Evolutionary conservation across 2,329 filamentous ascomycete genomes (phyloP), one percentile per base, ranked within the genome.

Genomic region (Xylariaceae sp.): DNA sequence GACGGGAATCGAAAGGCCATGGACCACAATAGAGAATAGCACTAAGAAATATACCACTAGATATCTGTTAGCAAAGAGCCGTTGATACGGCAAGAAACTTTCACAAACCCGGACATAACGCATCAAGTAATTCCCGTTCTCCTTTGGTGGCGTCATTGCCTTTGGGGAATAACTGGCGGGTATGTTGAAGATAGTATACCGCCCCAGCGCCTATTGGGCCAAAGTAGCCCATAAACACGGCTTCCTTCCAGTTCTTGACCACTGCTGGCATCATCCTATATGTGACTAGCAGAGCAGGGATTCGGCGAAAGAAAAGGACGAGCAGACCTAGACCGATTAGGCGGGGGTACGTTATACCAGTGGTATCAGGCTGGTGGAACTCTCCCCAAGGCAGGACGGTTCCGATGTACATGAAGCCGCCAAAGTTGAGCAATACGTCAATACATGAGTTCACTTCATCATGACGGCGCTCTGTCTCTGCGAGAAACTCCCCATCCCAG

Each of bases 181-280:
- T 73, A 54, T 80, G 77, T 61, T 79, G 75, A 14, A 92, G 79
- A 70, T 93, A 92, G 70, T 91, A 92, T 20, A 91, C 81, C 0
- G 89, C 89, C 19, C 86, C 88, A 7, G 90, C 88, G 1, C 89
- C 89, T 45, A 92, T 91, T 0, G 89, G 89, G 0, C 89, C 89
- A 63, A 93, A 92, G 56, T 85, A 85, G 0, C 83, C 83, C 81
- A 86, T 82, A 55, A 86, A 86, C 0, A 86, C 64, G 0, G 82
- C 83, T 56, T 86, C 83, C 61, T 80, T 81, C 75, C 78, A 84
- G 62, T 77, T 71, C n/a, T 76, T 75, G 53, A 79, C 76, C 0
- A 79, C 75, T 1, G 71, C 71, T 0, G 82, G 81, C 79, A 86
- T 83, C 6, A 82, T 70, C 61, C 80, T 82, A 68, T 85, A 86